phyloP scores from a whole-genome alignment of 495 filamentous ascomycete genomes.

The Penicillium antarcticum region DNA sequence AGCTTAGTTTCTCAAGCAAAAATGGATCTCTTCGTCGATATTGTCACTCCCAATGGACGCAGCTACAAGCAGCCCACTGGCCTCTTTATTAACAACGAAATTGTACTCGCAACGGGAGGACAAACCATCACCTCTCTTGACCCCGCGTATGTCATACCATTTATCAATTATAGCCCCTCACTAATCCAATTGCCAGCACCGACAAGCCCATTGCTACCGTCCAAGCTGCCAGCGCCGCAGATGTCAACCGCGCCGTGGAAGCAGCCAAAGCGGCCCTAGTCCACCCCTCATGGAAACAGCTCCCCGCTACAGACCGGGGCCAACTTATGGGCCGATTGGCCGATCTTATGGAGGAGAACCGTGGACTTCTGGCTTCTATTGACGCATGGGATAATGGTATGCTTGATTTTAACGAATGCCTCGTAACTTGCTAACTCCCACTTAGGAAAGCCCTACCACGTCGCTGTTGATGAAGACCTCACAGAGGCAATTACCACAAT shows the following conservation, averaged over 20 bases:
- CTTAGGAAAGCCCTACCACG: slow-evolving; percentile 66
- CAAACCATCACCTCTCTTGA: slow-evolving; percentile 75
- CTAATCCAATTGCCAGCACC: slow-evolving; percentile 64
- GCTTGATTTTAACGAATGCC: background rate
- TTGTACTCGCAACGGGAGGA: slow-evolving; percentile 67
- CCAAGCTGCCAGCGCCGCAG: slow-evolving; percentile 71
- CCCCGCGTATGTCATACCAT: slow-evolving; percentile 45
- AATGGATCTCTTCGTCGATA: slow-evolving; percentile 47
- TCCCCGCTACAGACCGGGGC: slow-evolving; percentile 71
- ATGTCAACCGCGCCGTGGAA: slow-evolving; percentile 79
- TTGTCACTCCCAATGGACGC: slow-evolving; percentile 84
- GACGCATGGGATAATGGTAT: slow-evolving; percentile 90
- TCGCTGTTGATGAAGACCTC: slow-evolving; percentile 70
- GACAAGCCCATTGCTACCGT: slow-evolving; percentile 81
- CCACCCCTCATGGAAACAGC: slow-evolving; percentile 71
- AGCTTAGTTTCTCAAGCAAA: background rate
- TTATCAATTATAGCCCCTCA: background rate
- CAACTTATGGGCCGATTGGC: slow-evolving; percentile 71
- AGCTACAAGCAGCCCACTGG: slow-evolving; percentile 77
- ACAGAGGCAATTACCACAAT: slow-evolving; percentile 65
- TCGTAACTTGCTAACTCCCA: slow-evolving; percentile 1
- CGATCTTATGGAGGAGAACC: slow-evolving; percentile 65
- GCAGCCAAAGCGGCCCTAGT: slow-evolving; percentile 80
- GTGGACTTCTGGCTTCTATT: slow-evolving; percentile 77
- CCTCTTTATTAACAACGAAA: slow-evolving; percentile 95